A percentile compares a stretch with the other conserved stretches of the same genome.
Evolutionary conservation across 176 grass and related monocot genomes (phyloP).

Genomic region (Zoysia pacifica): DNA sequence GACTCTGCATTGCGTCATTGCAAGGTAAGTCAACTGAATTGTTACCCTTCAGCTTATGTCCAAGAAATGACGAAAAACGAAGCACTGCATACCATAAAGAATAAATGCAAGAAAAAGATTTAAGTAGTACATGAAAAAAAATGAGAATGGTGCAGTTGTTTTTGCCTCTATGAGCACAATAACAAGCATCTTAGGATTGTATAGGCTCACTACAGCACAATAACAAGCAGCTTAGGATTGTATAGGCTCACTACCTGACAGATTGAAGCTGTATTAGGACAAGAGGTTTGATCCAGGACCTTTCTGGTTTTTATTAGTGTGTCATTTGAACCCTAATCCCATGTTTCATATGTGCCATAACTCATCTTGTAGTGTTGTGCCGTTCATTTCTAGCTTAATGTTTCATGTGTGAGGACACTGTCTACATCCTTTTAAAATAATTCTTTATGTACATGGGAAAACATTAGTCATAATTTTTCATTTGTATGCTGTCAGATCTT

Average conservation of each 20-base stretch:
- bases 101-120: not conserved
- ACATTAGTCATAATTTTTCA: not conserved
- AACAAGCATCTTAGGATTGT: conserved; percentile 5
- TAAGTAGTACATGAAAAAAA: not conserved
- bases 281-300: not conserved
- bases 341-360: not conserved
- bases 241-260: conserved; percentile 9
- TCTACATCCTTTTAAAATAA: not conserved
- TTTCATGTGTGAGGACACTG: not conserved
- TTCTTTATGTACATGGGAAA: not conserved
- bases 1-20: conserved; percentile 72
- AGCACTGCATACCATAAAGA: not conserved
- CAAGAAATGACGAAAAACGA: conserved; percentile 12
- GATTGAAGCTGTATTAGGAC: not conserved
- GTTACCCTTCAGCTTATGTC: not conserved
- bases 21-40: conserved; percentile 52
- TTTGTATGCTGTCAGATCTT: not conserved
- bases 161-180: not conserved
- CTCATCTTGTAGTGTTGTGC: not conserved
- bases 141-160: conserved; percentile 16
- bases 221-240: not conserved
- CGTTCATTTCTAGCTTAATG: not conserved
- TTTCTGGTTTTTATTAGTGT: not conserved
- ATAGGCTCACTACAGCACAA: not conserved
- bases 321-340: not conserved